Evolutionary conservation across 768 basidiomycete species (phyloP).

Genomic region (Amanita inopinata): DNA sequence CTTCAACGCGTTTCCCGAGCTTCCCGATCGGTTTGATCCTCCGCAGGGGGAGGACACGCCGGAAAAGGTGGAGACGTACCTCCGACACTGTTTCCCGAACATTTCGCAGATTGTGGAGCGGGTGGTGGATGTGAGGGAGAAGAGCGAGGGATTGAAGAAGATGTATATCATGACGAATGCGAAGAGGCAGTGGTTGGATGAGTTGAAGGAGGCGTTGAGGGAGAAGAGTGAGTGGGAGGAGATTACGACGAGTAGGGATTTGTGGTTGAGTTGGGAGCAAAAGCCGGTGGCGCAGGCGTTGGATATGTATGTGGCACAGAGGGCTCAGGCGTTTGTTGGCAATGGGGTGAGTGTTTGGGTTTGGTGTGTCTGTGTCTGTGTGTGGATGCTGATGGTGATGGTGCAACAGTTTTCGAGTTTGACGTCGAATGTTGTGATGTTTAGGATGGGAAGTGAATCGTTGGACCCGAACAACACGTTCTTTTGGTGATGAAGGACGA

Average conservation of each 20-base stretch:
- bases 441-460: slow-evolving; percentile 26
- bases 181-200: slow-evolving; percentile 34
- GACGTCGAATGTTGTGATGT: slow-evolving; percentile 37
- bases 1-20: slow-evolving; percentile 12
- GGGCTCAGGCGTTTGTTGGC: slow-evolving; percentile 58
- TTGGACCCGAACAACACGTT: slow-evolving; percentile 26
- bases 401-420: slow-evolving; percentile 33
- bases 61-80: slow-evolving; percentile 25
- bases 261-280: slow-evolving; percentile 43
- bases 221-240: slow-evolving; percentile 31
- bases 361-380: background rate
- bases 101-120: slow-evolving; percentile 37
- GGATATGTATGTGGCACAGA: slow-evolving; percentile 60
- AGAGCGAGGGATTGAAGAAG: slow-evolving; percentile 23
- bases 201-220: slow-evolving; percentile 31
- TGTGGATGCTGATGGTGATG: background rate
- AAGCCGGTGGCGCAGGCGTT: slow-evolving; percentile 47
- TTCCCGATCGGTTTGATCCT: slow-evolving; percentile 11
- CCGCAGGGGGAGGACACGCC: background rate
- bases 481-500: too few species aligned
- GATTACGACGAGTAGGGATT: slow-evolving; percentile 45
- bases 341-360: slow-evolving; percentile 46
- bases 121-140: slow-evolving; percentile 21
- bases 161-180: slow-evolving; percentile 65
- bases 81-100: slow-evolving; percentile 43